A percentile compares a stretch with the other conserved stretches of the same genome.
Conservation (phyloP, 495 filamentous ascomycete species). For the Astrothelium macrocarpum region DNA sequence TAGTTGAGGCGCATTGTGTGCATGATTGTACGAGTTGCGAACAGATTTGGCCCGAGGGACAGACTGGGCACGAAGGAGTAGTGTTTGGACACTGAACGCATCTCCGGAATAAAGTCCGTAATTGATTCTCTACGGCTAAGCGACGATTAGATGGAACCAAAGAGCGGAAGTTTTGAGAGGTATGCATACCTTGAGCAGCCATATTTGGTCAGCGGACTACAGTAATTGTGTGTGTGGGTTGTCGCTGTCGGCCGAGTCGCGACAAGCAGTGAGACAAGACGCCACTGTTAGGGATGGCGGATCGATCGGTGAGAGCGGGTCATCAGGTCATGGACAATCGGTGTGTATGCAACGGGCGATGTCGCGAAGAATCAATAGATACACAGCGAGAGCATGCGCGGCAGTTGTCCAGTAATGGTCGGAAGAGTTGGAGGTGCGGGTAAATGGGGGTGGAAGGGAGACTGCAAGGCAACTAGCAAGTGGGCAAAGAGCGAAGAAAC, state of each 20-base stretch:
- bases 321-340: background rate
- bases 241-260: background rate
- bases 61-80: constrained; percentile 27
- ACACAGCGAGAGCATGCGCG: background rate
- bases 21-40: constrained; percentile 48
- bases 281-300: background rate
- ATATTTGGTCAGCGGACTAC: background rate
- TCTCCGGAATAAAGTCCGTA: constrained; percentile 30
- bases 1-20: constrained; percentile 46
- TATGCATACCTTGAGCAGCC: background rate
- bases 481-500: background rate
- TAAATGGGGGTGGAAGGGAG: background rate
- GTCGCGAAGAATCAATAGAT: background rate
- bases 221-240: background rate
- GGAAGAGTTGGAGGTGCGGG: background rate
- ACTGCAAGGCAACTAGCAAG: background rate
- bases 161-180: background rate
- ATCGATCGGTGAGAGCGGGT: background rate
- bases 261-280: background rate
- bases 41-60: constrained; percentile 37
- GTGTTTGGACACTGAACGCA: constrained; percentile 29
- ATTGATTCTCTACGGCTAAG: background rate
- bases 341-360: background rate
- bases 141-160: background rate
- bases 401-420: background rate